phyloP scores from a whole-genome alignment of 2,329 filamentous ascomycete species.

The Ophiostoma ulmi region DNA sequence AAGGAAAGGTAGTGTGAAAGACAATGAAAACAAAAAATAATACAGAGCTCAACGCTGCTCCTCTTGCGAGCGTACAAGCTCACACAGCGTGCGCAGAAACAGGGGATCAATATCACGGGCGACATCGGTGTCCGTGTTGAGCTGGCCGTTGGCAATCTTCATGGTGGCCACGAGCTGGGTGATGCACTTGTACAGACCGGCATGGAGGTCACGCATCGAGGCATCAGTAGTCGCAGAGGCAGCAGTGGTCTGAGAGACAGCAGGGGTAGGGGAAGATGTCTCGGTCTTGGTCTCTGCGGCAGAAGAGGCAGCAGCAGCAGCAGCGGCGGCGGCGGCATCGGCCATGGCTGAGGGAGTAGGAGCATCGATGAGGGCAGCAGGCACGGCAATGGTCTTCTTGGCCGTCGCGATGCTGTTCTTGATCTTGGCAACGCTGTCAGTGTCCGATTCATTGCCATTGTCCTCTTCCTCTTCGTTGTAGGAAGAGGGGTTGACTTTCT shows the following conservation, averaged over 20 bases:
- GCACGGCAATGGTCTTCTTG: conserved; percentile 10
- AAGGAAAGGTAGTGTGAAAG: neutral
- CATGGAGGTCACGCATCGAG: conserved; percentile 42
- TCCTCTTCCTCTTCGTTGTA: neutral
- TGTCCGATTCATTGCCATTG: neutral
- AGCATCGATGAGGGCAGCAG: conserved; percentile 13
- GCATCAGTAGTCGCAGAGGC: conserved; percentile 25
- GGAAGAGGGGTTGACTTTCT: neutral
- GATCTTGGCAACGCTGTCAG: neutral
- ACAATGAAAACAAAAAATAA: neutral
- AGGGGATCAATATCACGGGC: conserved; percentile 34
- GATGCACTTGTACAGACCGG: conserved; percentile 49
- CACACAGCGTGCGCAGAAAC: conserved; percentile 39
- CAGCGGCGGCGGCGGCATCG: neutral
- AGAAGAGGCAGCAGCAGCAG: neutral
- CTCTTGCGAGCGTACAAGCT: conserved; percentile 41
- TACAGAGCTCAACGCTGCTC: conserved; percentile 28
- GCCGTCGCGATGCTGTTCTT: neutral
- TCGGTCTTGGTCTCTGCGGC: neutral
- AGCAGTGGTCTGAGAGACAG: neutral
- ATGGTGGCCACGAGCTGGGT: conserved; percentile 48
- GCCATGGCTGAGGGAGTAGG: neutral
- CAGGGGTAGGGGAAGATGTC: neutral
- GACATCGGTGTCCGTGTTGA: conserved; percentile 24
- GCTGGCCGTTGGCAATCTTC: conserved; percentile 29